Percentiles rank a stretch among this genome's conserved stretches.
Conservation (phyloP, 139 green algal species). For the Chlorella vulgaris region DNA sequence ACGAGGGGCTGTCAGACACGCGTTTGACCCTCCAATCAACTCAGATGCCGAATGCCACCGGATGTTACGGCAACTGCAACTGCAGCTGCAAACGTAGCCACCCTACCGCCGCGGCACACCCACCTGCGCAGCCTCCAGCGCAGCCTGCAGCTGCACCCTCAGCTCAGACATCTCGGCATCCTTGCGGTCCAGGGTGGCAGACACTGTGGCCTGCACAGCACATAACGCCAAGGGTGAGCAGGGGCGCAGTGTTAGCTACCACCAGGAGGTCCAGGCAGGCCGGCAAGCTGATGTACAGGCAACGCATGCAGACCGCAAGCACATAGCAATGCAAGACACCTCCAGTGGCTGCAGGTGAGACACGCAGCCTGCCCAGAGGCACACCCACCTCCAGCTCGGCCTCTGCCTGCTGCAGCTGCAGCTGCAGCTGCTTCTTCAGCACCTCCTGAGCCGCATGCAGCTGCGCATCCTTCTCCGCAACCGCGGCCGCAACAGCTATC, state of each 20-base stretch:
- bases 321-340: neutral
- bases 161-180: neutral
- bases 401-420: constrained; percentile 30
- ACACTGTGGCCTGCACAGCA: constrained; percentile 1
- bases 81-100: neutral
- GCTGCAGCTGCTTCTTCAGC: constrained; percentile 20
- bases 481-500: neutral
- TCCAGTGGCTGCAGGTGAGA: neutral
- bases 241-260: too few species aligned
- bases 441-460: constrained; percentile 20
- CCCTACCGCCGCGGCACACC: neutral
- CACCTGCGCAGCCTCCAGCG: neutral
- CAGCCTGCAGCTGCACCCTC: neutral
- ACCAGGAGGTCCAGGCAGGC: too few species aligned
- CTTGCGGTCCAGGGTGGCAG: constrained; percentile 1
- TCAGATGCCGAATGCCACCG: too few species aligned
- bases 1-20: neutral
- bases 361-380: neutral
- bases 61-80: too few species aligned
- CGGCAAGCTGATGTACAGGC: too few species aligned
- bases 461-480: constrained; percentile 32
- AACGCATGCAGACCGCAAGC: neutral
- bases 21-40: too few species aligned
- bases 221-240: too few species aligned
- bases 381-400: constrained; percentile 14